Evolutionary conservation across 1,139 yeast species (phyloP).

Genomic region (Lodderomyces metapsilosis): DNA sequence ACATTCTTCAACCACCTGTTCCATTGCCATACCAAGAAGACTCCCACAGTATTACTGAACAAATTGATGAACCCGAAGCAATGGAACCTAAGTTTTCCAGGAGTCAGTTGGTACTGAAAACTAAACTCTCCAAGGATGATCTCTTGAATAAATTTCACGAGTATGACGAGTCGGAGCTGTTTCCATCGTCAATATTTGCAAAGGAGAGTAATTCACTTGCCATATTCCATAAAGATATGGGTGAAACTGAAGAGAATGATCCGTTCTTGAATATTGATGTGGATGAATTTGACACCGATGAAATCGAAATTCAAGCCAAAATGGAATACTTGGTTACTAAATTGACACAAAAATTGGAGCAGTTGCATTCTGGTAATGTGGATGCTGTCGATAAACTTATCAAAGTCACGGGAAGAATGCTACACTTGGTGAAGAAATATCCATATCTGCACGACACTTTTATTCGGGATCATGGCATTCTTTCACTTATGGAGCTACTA

Average conservation of each 20-base stretch:
- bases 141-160: slow-evolving; percentile 33
- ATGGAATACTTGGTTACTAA: slow-evolving; percentile 41
- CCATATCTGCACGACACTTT: slow-evolving; percentile 43
- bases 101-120: slow-evolving; percentile 14
- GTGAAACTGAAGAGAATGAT: slow-evolving; percentile 27
- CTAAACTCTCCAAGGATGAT: slow-evolving; percentile 24
- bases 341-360: slow-evolving; percentile 33
- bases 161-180: slow-evolving; percentile 19
- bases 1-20: not conserved
- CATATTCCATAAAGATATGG: slow-evolving; percentile 1
- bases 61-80: slow-evolving; percentile 10
- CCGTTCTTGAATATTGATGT: slow-evolving; percentile 42
- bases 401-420: slow-evolving; percentile 41
- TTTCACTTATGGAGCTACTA: slow-evolving; percentile 48
- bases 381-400: slow-evolving; percentile 30
- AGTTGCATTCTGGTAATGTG: slow-evolving; percentile 30
- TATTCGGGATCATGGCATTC: slow-evolving; percentile 49
- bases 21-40: slow-evolving; percentile 8
- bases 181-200: slow-evolving; percentile 4
- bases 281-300: slow-evolving; percentile 44
- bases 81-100: slow-evolving; percentile 28
- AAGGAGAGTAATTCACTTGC: slow-evolving; percentile 1
- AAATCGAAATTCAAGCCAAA: slow-evolving; percentile 42
- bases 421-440: slow-evolving; percentile 42
- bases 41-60: not conserved